Evolutionary conservation across 495 filamentous ascomycete species (phyloP).

Genomic region (Venustampulla echinocandica): DNA sequence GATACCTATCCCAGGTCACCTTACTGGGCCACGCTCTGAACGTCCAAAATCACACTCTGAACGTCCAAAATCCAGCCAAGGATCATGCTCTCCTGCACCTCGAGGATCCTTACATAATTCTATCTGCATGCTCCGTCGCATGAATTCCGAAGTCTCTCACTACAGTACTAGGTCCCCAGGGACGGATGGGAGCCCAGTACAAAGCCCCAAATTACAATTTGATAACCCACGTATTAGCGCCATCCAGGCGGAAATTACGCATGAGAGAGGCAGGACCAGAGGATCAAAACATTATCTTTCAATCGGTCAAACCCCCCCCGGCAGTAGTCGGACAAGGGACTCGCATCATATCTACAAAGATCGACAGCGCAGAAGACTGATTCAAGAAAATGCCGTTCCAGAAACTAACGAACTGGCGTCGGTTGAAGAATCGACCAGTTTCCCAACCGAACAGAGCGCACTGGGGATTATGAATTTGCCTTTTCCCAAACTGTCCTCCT

Average conservation of each 20-base stretch:
- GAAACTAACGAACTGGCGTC: background rate
- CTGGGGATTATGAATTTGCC: too few relatives aligned
- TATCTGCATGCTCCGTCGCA: slow-evolving; percentile 4
- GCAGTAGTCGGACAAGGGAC: too few relatives aligned
- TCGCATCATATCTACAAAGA: slow-evolving; percentile 1
- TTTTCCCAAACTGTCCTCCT: too few relatives aligned
- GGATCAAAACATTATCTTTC: background rate
- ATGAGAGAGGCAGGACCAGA: background rate
- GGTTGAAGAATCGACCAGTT: background rate
- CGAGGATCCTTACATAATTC: background rate
- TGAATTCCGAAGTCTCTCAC: slow-evolving; percentile 7
- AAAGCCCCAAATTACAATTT: background rate
- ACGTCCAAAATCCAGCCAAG: background rate
- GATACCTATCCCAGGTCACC: slow-evolving; percentile 5
- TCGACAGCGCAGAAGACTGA: background rate
- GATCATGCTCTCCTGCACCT: background rate
- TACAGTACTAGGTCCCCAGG: background rate
- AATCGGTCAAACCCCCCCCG: background rate
- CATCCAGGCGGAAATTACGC: background rate
- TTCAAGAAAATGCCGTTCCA: background rate
- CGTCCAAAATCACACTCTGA: background rate
- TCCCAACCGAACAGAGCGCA: too few relatives aligned
- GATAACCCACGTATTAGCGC: too few relatives aligned
- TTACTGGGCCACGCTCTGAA: slow-evolving; percentile 6
- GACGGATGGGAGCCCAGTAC: too few relatives aligned